Evolutionary conservation across 495 filamentous ascomycete species (phyloP), one percentile per base, ranked within the genome.

Genomic region (Terfezia boudieri): DNA sequence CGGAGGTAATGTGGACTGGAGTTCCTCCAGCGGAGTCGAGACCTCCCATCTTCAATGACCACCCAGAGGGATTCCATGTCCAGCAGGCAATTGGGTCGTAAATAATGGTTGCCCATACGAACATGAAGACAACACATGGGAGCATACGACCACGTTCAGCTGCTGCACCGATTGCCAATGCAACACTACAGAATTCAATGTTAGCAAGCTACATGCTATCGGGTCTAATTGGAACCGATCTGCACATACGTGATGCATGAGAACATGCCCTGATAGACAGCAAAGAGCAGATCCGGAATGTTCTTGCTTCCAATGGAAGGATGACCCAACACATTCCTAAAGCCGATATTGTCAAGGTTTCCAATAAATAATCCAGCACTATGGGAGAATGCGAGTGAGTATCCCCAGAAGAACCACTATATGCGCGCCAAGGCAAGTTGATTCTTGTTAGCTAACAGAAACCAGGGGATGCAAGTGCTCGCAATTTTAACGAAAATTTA

Each of bases 181-280:
- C 90, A 48, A 93, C 86, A 36, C 79, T 84, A 59, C 2, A 26
- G 49, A 5, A 51, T 51, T 11, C 23, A 32, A 32, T 12, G 11
- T 12, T 20, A 16, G 22, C 6, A 12, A 51, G n/a, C 5, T 32
- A 23, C 49, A 26, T 3, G 49, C 11, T 20, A 6, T 5, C 49
- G 22, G 26, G 12, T 16, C 12, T 50, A 23, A 6, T 22, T 53
- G 10, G 36, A 38, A 50, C 14, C 8, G 1, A n/a, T 26, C 11
- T 32, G 22, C 26, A 76, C 78, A 68, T 74, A 82, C 73, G 88
- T 94, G 73, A 95, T 93, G 56, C 78, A 76, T 12, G 88, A 84
- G 72, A 96, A 98, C 89, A 96, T 95, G 72, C 90, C 88, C 71
- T 96, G 89, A 70, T 92, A 95, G 36, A 96, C 74, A 41, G 83